Evolutionary conservation across 192 early-diverging fungal genomes (phyloP).

Genomic region (Spinellus fusiger): DNA sequence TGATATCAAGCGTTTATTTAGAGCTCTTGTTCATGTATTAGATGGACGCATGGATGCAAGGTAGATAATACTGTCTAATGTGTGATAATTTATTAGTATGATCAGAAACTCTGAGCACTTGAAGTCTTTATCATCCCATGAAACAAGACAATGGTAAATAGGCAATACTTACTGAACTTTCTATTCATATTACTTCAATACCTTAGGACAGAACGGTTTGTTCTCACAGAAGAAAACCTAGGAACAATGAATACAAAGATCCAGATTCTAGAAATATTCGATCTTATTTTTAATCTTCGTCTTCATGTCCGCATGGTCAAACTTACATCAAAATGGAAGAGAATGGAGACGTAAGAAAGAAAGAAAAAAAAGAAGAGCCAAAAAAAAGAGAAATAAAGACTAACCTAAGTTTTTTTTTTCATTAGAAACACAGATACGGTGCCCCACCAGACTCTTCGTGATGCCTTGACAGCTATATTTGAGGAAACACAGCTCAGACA

Average conservation of each 20-base stretch:
- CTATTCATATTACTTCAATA: not conserved
- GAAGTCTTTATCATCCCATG: not conserved
- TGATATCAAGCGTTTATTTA: constrained; percentile 11
- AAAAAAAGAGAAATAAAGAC: too few relatives aligned
- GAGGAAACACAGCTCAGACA: constrained; percentile 7
- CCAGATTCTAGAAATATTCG: constrained; percentile 15
- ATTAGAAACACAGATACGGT: not conserved
- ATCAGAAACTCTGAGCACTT: constrained; percentile 8
- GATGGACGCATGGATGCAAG: constrained; percentile 21
- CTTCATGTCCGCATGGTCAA: constrained; percentile 21
- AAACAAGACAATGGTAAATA: constrained; percentile 5
- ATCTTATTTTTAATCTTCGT: constrained; percentile 21
- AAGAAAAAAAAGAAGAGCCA: not conserved
- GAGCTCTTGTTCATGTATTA: constrained; percentile 13
- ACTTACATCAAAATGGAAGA: constrained; percentile 13
- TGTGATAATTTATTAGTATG: not conserved
- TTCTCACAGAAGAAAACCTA: constrained; percentile 9
- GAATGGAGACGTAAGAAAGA: constrained; percentile 13
- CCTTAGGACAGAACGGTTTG: constrained; percentile 14
- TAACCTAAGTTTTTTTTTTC: not conserved
- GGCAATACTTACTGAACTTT: too few relatives aligned
- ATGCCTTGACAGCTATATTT: constrained; percentile 7
- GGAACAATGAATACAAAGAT: constrained; percentile 18
- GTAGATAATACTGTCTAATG: not conserved
- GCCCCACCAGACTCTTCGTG: not conserved